Conservation (phyloP, 371 early-diverging fungal species). For the Sporodiniella umbellata region DNA sequence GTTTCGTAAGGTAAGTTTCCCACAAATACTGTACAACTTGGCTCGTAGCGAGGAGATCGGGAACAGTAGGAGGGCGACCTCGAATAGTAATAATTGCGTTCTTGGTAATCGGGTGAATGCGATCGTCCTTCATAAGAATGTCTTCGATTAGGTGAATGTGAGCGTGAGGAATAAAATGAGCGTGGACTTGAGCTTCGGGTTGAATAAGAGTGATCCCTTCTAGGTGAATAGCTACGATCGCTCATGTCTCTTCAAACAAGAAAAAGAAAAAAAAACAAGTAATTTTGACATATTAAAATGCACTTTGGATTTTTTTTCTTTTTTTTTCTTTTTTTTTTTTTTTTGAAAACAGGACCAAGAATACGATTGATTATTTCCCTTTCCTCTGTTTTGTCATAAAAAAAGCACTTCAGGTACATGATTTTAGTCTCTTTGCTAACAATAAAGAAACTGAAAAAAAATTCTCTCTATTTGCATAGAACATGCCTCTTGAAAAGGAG, state of each 20-base stretch:
- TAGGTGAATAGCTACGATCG: constrained; percentile 17
- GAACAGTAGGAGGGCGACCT: constrained; percentile 15
- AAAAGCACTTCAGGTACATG: not conserved
- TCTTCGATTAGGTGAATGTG: constrained; percentile 13
- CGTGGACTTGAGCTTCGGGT: constrained; percentile 14
- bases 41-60: constrained; percentile 8
- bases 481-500: not conserved
- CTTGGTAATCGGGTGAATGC: constrained; percentile 14
- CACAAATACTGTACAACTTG: constrained; percentile 48
- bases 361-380: no score
- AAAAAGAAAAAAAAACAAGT: not conserved
- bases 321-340: not conserved
- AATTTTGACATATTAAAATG: not conserved
- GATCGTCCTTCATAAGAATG: constrained; percentile 10
- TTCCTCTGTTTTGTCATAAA: not conserved
- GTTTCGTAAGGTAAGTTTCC: constrained; percentile 67
- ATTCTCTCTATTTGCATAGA: no score
- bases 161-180: constrained; percentile 23
- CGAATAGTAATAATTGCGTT: constrained; percentile 12
- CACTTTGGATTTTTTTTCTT: not conserved
- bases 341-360: no score
- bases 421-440: not conserved
- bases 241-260: not conserved
- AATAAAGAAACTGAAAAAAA: no score
- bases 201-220: constrained; percentile 3